Conservation (phyloP, 768 basidiomycete species). For the Melanogaster broomeanus region DNA sequence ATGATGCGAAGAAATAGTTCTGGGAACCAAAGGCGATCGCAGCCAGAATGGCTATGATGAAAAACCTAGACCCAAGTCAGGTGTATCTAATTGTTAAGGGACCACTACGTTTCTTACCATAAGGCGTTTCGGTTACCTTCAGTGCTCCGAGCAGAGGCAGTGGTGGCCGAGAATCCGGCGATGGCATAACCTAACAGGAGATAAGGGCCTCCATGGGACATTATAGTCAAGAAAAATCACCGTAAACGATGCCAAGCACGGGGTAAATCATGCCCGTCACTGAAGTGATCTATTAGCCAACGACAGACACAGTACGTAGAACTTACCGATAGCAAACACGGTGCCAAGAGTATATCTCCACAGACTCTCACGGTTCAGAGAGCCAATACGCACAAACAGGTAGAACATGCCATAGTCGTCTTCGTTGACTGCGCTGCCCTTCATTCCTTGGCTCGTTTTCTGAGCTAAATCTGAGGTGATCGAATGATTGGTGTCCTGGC, state of each 20-base stretch:
- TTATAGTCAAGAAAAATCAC: slow-evolving; percentile 18
- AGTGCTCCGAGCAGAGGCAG: slow-evolving; percentile 42
- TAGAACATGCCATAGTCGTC: slow-evolving; percentile 50
- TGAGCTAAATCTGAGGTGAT: slow-evolving; percentile 68
- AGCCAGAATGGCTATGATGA: slow-evolving; percentile 75
- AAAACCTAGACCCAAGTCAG: slow-evolving; percentile 53
- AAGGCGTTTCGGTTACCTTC: slow-evolving; percentile 73
- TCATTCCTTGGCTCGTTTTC: slow-evolving; percentile 40
- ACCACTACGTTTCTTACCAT: slow-evolving; percentile 42
- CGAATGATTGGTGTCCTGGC: slow-evolving; percentile 44
- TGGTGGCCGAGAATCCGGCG: slow-evolving; percentile 49
- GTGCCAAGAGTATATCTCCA: slow-evolving; percentile 58
- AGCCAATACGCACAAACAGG: slow-evolving; percentile 71
- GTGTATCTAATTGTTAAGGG: neutral
- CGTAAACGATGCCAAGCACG: slow-evolving; percentile 68
- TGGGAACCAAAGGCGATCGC: slow-evolving; percentile 63
- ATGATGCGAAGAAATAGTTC: slow-evolving; percentile 65
- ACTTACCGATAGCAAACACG: slow-evolving; percentile 49
- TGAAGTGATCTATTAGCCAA: slow-evolving; percentile 3
- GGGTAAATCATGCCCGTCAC: slow-evolving; percentile 70
- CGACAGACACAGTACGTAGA: neutral
- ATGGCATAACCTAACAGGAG: slow-evolving; percentile 51
- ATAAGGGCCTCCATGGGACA: neutral
- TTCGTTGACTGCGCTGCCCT: slow-evolving; percentile 30
- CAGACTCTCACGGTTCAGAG: slow-evolving; percentile 61